These are phyloP conservation scores for Curvularia hawaiiensis DNA, from an alignment of 2,329 filamentous ascomycete species.

Conservation along the genomic window DNA sequence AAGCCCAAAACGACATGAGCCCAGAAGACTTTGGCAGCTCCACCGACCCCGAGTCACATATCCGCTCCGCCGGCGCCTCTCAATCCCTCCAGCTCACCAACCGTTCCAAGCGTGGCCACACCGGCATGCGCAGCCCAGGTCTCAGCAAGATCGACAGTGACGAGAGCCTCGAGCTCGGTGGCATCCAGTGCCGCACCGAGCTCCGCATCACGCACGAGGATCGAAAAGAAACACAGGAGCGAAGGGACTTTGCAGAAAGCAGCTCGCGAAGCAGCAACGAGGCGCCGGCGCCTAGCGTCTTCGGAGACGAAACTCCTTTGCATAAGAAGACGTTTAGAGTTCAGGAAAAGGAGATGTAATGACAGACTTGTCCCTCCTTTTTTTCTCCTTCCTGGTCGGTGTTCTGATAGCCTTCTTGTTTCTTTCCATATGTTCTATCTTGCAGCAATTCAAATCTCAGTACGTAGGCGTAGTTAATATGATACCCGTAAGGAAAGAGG, in stretches of 20 bases:
- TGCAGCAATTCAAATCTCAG: not conserved
- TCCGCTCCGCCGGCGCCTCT: conserved; percentile 16
- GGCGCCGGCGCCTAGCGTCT: conserved; percentile 23
- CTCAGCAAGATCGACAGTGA: conserved; percentile 31
- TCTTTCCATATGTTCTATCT: not conserved
- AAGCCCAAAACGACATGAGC: conserved; percentile 35
- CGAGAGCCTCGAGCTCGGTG: conserved; percentile 21
- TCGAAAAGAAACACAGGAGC: conserved; percentile 4
- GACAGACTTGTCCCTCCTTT: not conserved
- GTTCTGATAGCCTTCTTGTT: not conserved
- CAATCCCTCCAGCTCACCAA: conserved; percentile 27
- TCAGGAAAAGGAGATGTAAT: conserved; percentile 7
- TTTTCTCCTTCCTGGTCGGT: not conserved
- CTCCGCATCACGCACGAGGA: conserved; percentile 10
- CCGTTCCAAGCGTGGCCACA: conserved; percentile 5
- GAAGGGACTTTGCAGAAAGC: conserved; percentile 8
- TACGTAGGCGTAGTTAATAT: not conserved
- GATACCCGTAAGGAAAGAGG: no score
- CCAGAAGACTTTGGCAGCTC: conserved; percentile 25
- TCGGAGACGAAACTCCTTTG: conserved; percentile 36
- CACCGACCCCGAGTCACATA: conserved; percentile 23
- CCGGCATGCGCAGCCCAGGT: conserved; percentile 10
- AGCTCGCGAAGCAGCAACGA: conserved; percentile 31
- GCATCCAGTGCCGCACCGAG: conserved; percentile 35
- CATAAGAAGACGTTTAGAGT: conserved; percentile 18